Base-by-base conservation (phyloP, 1,284 basidiomycete genomes). In the Pascua guehoae region DNA sequence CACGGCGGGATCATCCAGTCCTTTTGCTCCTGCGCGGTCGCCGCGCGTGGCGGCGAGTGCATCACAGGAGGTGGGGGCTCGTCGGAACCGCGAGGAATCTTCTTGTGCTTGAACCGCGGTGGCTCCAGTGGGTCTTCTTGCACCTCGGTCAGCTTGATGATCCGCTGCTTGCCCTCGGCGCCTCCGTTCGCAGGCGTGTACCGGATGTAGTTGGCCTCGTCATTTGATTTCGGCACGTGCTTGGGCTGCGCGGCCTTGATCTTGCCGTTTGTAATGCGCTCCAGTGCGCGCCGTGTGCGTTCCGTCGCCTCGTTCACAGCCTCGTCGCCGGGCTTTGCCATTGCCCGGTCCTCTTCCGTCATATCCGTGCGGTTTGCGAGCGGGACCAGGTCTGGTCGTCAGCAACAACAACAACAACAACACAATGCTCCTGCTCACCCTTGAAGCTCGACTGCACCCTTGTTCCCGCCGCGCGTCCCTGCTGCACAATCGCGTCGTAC, bases 1-100 rank as follows among this genome's bases (percentile, higher is more conserved):
- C 93, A 98, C 15, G 96, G 96, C 4, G 96, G 96, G 54, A 99
- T 98, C 93, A 97, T 97, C 96, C 96, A 98, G 70, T 98, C 95
- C 78, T 98, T 98, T 79, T 98, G 95, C 73, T 98, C 96, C 59
- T 92, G 89, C 4, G 91, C 90, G 0, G 95, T 96, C 4, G 91
- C 91, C 69, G 97, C 95, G 55, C 96, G 83, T 8, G 96, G 96
- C 2, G 96, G 96, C 79, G 89, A 93, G 45, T 95, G 86, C 51
- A 99, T 80, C 1, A 98, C 91, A n/a, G 96, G 95, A 2, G 95
- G 91, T 2, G 96, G 96, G 0, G 96, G 95, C 68, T 91, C 94
- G 1, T 91, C 93, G 12, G 93, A 92, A 2, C 93, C 96, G 64
- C 89, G 81, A 5, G 96, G 95, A 58, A 98, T 92, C 81, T 98